phyloP scores from a whole-genome alignment of 495 filamentous ascomycete genomes.

The Penicillium dipodomyicola region DNA sequence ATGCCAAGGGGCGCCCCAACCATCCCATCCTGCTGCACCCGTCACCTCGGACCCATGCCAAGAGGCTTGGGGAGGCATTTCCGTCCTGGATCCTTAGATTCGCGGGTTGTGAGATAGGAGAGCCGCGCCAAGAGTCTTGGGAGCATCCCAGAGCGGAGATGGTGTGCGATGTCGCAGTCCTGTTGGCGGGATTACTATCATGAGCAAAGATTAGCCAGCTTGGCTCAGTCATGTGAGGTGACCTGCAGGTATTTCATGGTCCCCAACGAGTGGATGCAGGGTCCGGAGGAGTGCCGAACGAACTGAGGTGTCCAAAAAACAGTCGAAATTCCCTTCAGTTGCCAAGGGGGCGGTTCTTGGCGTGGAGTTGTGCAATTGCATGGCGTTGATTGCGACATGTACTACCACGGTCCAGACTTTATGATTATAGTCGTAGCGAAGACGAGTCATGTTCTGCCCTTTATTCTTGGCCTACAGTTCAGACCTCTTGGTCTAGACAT shows the following conservation, averaged over 20 bases:
- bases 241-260: background rate
- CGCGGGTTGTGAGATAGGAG: background rate
- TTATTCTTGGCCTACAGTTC: background rate
- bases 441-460: background rate
- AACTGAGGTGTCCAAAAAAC: background rate
- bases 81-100: background rate
- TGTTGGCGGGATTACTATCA: background rate
- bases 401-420: background rate
- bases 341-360: conserved; percentile 6
- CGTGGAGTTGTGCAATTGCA: background rate
- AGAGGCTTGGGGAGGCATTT: background rate
- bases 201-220: background rate
- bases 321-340: background rate
- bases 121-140: conserved; percentile 5
- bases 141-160: background rate
- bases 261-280: background rate
- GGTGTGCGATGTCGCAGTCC: background rate
- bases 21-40: background rate
- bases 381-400: background rate
- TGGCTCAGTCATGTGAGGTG: background rate
- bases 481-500: background rate
- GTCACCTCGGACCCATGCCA: background rate
- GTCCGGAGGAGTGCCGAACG: background rate
- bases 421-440: background rate
- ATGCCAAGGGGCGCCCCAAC: conserved; percentile 4